Evolutionary conservation across 2,329 filamentous ascomycete genomes (phyloP).

Genomic region (Colletotrichum limetticola): DNA sequence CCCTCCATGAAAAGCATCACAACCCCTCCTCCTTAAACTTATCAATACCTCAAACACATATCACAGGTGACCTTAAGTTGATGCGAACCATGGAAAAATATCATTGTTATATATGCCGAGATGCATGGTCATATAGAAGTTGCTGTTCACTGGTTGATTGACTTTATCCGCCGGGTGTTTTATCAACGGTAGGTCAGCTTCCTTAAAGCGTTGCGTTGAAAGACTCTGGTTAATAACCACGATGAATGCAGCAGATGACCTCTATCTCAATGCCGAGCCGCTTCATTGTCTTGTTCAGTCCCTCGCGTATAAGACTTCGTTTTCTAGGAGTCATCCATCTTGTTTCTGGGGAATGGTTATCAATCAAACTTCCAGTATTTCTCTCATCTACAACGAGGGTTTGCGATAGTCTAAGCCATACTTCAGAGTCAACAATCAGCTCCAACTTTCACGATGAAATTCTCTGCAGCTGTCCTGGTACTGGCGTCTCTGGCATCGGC

Average conservation of each 20-base stretch:
- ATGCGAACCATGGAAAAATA: not conserved
- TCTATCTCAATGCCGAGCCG: not conserved
- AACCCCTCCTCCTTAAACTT: not conserved
- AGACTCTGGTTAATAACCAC: not conserved
- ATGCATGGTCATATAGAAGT: not conserved
- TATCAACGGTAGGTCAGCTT: slow-evolving; percentile 36
- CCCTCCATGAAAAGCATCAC: not conserved
- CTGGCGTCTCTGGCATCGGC: slow-evolving; percentile 43
- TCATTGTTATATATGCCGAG: not conserved
- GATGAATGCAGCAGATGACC: not conserved
- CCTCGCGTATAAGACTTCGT: not conserved
- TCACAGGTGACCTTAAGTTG: not conserved
- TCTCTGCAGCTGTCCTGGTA: not conserved
- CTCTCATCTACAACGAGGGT: not conserved
- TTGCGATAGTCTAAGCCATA: not conserved
- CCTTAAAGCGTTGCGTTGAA: not conserved
- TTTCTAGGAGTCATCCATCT: not conserved
- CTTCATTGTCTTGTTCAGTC: not conserved
- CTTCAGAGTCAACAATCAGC: not conserved
- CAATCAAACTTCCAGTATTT: not conserved
- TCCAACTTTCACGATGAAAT: not conserved
- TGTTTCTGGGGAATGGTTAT: not conserved
- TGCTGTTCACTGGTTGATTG: not conserved
- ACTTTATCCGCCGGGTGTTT: slow-evolving; percentile 31
- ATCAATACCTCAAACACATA: not conserved